Conservation (phyloP, 2,329 filamentous ascomycete species). For the Colletotrichum echinochloae region DNA sequence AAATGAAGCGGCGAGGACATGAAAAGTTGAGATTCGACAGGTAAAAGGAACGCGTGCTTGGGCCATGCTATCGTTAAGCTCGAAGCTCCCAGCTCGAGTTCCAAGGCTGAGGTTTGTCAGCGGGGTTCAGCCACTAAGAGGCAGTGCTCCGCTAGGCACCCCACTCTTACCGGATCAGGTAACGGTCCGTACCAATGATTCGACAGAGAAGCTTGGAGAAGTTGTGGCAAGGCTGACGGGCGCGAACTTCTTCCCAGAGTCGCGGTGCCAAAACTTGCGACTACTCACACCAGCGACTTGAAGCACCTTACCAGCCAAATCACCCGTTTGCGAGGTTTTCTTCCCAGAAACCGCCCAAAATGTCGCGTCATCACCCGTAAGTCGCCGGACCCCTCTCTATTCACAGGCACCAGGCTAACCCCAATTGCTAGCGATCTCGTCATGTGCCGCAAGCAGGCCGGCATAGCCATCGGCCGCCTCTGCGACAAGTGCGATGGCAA, state of each 20-base stretch:
- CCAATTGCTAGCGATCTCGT: conserved; percentile 80
- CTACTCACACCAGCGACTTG: conserved; percentile 5
- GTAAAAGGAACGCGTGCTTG: neutral
- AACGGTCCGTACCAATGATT: conserved; percentile 27
- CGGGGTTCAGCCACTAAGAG: conserved; percentile 27
- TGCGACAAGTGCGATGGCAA: conserved; percentile 99
- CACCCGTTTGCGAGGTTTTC: conserved; percentile 10
- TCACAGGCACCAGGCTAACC: conserved; percentile 46
- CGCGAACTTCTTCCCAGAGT: conserved; percentile 36
- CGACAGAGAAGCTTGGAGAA: conserved; percentile 35
- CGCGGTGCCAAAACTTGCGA: conserved; percentile 16
- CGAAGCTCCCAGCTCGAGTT: conserved; percentile 26
- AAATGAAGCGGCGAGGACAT: neutral
- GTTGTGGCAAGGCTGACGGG: conserved; percentile 60
- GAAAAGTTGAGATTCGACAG: neutral
- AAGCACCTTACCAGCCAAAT: conserved; percentile 24
- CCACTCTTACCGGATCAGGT: conserved; percentile 26
- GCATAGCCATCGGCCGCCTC: conserved; percentile 97
- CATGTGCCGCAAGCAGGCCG: conserved; percentile 99
- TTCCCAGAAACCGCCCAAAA: conserved; percentile 54
- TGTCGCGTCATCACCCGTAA: conserved; percentile 96
- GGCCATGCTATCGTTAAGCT: conserved; percentile 9
- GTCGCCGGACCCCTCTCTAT: conserved; percentile 46
- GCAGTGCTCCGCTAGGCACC: neutral
- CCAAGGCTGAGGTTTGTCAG: conserved; percentile 41